Evolutionary conservation across 2,329 filamentous ascomycete species (phyloP).

Genomic region (Ceratocystis destructans): DNA sequence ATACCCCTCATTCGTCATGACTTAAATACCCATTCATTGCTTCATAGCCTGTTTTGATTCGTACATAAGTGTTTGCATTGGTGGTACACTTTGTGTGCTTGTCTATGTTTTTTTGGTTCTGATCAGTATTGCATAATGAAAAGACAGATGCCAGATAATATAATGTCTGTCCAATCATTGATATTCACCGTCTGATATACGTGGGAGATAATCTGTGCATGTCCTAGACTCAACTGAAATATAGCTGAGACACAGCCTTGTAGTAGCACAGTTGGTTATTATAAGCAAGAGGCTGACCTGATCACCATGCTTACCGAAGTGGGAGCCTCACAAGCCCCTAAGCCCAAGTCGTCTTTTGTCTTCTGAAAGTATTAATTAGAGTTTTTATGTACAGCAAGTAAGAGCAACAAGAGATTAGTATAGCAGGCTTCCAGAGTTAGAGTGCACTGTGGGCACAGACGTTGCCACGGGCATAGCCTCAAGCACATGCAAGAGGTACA

Average conservation of each 20-base stretch:
- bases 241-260: background rate
- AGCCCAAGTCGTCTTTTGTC: no score
- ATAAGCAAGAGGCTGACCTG: background rate
- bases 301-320: no score
- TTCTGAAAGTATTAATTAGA: no score
- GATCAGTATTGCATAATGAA: background rate
- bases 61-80: background rate
- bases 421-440: background rate
- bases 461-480: conserved; percentile 1
- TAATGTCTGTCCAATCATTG: conserved; percentile 3
- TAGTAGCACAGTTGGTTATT: background rate
- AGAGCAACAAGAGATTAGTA: background rate
- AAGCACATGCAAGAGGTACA: background rate
- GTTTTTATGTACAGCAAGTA: no score
- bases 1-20: background rate
- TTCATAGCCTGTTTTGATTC: background rate
- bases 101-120: background rate
- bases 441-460: background rate
- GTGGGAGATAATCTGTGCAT: background rate
- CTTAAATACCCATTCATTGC: background rate
- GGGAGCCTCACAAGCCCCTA: no score
- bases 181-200: conserved; percentile 4
- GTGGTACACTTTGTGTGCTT: background rate
- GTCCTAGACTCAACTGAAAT: background rate
- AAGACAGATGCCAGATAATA: background rate